phyloP scores from a whole-genome alignment of 228 moss, liverwort and hornwort genomes.

The Sphagnum magellanicum region DNA sequence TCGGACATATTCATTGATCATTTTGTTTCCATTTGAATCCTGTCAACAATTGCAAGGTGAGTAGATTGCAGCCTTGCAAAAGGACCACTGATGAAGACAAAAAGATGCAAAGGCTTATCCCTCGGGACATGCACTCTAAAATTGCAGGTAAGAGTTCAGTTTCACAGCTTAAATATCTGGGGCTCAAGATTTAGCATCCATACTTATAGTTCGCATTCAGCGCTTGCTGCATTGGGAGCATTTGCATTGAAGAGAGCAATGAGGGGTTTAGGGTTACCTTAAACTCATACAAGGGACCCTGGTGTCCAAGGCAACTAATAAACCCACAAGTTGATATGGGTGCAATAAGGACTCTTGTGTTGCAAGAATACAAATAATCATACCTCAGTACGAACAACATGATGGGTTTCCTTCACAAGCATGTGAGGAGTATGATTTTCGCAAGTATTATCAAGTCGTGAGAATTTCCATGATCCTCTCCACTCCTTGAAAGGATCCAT shows the following conservation, averaged over 20 bases:
- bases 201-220: too few relatives aligned
- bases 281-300: too few relatives aligned
- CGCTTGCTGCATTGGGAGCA: too few relatives aligned
- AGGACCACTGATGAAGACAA: too few relatives aligned
- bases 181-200: too few relatives aligned
- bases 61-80: neutral
- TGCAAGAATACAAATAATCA: neutral
- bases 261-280: too few relatives aligned
- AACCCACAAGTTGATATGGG: neutral
- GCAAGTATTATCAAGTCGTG: constrained; percentile 32
- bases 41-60: constrained; percentile 10
- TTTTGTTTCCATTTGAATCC: constrained; percentile 88
- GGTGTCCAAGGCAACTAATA: too few relatives aligned
- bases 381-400: constrained; percentile 75
- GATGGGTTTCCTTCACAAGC: constrained; percentile 61
- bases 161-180: too few relatives aligned
- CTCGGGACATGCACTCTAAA: too few relatives aligned
- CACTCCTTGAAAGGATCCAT: constrained; percentile 18
- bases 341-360: neutral
- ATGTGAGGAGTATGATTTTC: constrained; percentile 26
- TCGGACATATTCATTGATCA: constrained; percentile 81
- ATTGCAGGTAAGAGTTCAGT: too few relatives aligned
- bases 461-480: constrained; percentile 37
- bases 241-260: too few relatives aligned
- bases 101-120: too few relatives aligned